Evolutionary conservation across 228 moss, liverwort and hornwort species (phyloP).

Genomic region (Sphagnum magellanicum): DNA sequence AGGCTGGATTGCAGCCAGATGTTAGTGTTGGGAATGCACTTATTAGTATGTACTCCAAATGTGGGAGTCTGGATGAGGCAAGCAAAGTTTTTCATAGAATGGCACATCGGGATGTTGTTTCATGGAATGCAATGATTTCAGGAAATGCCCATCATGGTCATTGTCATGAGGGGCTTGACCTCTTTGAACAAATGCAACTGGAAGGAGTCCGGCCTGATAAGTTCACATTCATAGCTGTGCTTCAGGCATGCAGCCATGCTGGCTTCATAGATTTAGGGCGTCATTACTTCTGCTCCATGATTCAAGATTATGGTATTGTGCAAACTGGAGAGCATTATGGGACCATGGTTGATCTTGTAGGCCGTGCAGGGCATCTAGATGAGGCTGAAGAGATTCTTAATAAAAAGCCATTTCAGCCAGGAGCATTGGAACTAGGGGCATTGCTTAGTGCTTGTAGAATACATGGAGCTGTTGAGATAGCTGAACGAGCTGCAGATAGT

Average conservation of each 20-base stretch:
- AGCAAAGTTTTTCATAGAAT: slow-evolving; percentile 2
- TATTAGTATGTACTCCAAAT: slow-evolving; percentile 2
- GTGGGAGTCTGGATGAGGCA: slow-evolving; percentile 5
- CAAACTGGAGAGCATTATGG: slow-evolving; percentile 1
- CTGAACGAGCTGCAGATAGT: background rate
- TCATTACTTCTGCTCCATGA: slow-evolving; percentile 3
- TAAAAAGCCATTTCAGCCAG: background rate
- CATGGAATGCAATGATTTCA: slow-evolving; percentile 6
- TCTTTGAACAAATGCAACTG: slow-evolving; percentile 2
- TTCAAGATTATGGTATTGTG: background rate
- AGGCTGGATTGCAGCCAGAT: background rate
- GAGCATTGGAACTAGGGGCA: background rate
- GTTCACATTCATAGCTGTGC: slow-evolving; percentile 4
- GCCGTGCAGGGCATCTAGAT: background rate
- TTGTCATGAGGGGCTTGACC: background rate
- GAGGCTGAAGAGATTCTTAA: background rate
- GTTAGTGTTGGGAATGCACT: background rate
- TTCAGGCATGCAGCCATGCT: slow-evolving; percentile 6
- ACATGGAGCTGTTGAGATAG: background rate
- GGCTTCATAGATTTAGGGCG: slow-evolving; percentile 3
- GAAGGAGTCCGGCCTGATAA: slow-evolving; percentile 5
- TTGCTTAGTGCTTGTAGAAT: slow-evolving; percentile 4
- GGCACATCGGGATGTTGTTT: background rate
- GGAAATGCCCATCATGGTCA: background rate
- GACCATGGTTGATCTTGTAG: slow-evolving; percentile 1